Evolutionary conservation across 169 alveolate genomes (phyloP).

Genomic region (Plasmodium knowlesi): DNA sequence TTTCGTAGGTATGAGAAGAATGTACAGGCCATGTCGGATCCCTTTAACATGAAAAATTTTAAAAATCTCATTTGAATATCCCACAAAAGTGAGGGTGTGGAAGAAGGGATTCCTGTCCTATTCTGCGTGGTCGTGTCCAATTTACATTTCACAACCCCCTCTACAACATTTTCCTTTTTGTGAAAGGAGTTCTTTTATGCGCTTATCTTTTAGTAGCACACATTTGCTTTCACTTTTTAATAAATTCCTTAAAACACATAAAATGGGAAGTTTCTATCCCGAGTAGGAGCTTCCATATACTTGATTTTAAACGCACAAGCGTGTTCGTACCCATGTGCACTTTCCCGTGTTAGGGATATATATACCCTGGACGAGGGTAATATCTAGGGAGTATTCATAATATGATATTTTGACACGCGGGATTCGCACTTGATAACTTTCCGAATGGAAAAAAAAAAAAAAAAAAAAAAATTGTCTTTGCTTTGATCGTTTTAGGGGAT

Average conservation of each 20-base stretch:
- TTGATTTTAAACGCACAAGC: neutral
- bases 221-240: neutral
- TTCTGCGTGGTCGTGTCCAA: neutral
- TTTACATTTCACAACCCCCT: neutral
- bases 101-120: neutral
- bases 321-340: neutral
- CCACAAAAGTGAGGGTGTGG: neutral
- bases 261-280: neutral
- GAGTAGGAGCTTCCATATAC: neutral
- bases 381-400: neutral
- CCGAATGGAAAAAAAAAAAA: neutral
- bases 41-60: conserved; percentile 65
- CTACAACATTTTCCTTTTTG: neutral
- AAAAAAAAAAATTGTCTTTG: neutral
- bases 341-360: neutral
- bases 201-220: neutral
- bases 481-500: neutral
- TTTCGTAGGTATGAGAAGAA: conserved; percentile 44
- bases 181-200: neutral
- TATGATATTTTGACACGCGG: neutral
- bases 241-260: neutral
- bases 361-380: neutral
- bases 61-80: conserved; percentile 37
- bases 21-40: conserved; percentile 62
- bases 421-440: neutral